These are phyloP conservation scores for Xanthoconium separans DNA, from an alignment of 1,284 basidiomycete species.

Conservation along the genomic window DNA sequence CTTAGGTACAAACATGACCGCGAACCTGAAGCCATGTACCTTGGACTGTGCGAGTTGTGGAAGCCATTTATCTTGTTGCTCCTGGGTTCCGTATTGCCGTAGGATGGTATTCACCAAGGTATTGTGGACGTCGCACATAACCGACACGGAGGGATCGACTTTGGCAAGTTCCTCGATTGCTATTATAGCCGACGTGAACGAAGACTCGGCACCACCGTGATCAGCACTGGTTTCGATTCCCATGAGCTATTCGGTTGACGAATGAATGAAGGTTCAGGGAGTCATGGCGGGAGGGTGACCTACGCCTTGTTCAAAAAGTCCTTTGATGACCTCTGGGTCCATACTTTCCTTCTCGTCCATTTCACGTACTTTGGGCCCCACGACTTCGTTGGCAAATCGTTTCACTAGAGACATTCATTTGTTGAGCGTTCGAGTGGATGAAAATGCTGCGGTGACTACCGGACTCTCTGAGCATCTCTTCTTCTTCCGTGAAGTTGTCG, in stretches of 20 bases:
- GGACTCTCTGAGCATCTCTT: conserved; percentile 85
- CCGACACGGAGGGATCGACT: conserved; percentile 94
- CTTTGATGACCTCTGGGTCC: conserved; percentile 88
- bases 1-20: background rate
- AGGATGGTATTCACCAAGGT: conserved; percentile 96
- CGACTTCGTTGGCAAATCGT: conserved; percentile 86
- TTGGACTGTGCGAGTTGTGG: conserved; percentile 79
- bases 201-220: conserved; percentile 85
- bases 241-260: conserved; percentile 69
- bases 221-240: conserved; percentile 91
- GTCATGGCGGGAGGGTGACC: conserved; percentile 28
- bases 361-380: conserved; percentile 88
- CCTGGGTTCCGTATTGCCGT: conserved; percentile 82
- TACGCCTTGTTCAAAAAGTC: conserved; percentile 94
- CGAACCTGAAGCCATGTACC: conserved; percentile 42
- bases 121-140: conserved; percentile 98
- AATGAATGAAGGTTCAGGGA: background rate
- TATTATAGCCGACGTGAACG: conserved; percentile 95
- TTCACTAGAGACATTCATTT: conserved; percentile 52
- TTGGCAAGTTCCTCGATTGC: conserved; percentile 97
- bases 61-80: conserved; percentile 88
- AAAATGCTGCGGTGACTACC: conserved; percentile 46
- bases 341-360: conserved; percentile 99
- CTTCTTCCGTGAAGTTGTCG: conserved; percentile 86
- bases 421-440: background rate